phyloP scores from a whole-genome alignment of 2,329 filamentous ascomycete genomes.

The Curvularia hawaiiensis region DNA sequence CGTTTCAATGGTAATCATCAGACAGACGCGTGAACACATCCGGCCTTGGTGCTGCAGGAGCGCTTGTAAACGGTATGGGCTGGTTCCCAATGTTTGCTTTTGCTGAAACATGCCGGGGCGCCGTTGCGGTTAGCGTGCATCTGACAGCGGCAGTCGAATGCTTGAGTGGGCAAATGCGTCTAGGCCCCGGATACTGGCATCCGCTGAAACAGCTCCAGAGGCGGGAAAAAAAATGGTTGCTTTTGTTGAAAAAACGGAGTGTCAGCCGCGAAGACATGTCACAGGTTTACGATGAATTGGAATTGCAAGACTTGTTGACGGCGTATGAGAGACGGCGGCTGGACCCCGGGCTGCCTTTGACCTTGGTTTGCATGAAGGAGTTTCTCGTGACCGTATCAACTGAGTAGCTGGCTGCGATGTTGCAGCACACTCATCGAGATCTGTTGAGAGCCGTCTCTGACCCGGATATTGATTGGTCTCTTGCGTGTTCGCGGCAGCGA shows the following conservation, averaged over 20 bases:
- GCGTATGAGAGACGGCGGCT: neutral
- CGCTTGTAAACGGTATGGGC: slow-evolving; percentile 19
- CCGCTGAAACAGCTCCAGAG: slow-evolving; percentile 6
- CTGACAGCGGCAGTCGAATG: slow-evolving; percentile 2
- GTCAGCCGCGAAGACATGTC: neutral
- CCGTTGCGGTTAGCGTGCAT: slow-evolving; percentile 9
- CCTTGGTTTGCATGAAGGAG: neutral
- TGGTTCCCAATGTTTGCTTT: slow-evolving; percentile 6
- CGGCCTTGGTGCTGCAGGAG: slow-evolving; percentile 28
- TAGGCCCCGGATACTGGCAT: neutral
- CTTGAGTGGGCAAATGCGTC: neutral
- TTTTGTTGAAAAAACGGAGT: neutral
- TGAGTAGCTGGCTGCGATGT: neutral
- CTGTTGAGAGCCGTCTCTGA: neutral
- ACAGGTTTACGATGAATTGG: neutral
- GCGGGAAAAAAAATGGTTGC: neutral
- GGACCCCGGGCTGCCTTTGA: neutral
- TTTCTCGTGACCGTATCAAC: neutral
- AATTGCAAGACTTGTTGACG: slow-evolving; percentile 18
- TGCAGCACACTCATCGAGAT: neutral
- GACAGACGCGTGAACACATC: slow-evolving; percentile 21
- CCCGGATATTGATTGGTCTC: neutral
- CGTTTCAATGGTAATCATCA: slow-evolving; percentile 24
- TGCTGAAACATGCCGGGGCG: slow-evolving; percentile 4
- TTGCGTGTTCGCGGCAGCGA: neutral